Base-by-base conservation (phyloP, 2,329 filamentous ascomycete species). In the Davidsoniella eucalypti region DNA sequence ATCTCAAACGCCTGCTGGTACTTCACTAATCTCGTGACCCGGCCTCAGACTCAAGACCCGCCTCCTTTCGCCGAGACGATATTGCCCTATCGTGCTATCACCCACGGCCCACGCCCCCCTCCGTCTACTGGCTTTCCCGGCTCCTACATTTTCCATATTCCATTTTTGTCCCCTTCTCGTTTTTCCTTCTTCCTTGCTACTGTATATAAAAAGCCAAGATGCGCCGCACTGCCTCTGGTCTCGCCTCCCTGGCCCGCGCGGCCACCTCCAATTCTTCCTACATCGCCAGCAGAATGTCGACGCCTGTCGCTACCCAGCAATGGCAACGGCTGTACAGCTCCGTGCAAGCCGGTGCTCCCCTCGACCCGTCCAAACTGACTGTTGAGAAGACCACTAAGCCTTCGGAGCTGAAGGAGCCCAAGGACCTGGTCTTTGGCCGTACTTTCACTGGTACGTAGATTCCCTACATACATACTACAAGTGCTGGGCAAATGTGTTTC, bases 341-440 rank as follows among this genome's bases (percentile, higher is more conserved):
- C 65, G 70, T 60, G 70, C 70, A 54, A 64, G 62, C 74, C 80
- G 29, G 72, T 76, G 50, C 78, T 76, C 51, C 75, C 17, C 44
- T 96, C 56, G 86, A 96, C 64, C 69, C 82, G n/a, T 75, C 78
- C 38, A 82, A 82, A 65, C 76, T 96, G 54, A 70, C 72, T 45
- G 72, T 95, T 60, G 80, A 78, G 53, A 79, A 81, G 67, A 93
- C 85, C 1, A 75, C 71, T 6, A 78, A 73, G 3, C 92, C 90
- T 9, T 92, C 90, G 66, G 64, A 74, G 26, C 70, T 90, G 50
- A 71, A 75, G 55, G 80, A 87, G 49, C 77, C 84, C 12, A 76
- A 90, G 62, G 80, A 93, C 55, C 78, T 98, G 50, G 72, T 96
- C 56, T 98, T 98, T 65, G 92, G 92, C 56, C 77, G 77, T 57